Evolutionary conservation across 257 asterid species (phyloP), one percentile per base, ranked within the genome.

Genomic region (Cinchona pubescens): DNA sequence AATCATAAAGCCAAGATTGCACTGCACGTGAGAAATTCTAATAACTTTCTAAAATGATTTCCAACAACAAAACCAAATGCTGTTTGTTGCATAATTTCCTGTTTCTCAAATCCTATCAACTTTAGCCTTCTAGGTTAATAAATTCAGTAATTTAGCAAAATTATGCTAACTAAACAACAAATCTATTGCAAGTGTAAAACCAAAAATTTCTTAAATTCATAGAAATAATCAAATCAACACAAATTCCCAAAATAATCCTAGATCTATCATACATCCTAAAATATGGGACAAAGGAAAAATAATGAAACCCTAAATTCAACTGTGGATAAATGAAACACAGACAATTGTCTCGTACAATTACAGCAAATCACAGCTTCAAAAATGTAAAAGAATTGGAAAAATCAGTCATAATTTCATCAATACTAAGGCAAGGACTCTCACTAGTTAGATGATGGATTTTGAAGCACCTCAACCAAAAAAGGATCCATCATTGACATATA

Each of bases 361-460:
- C 59, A 67, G n/a, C 51, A 49, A 49, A 49, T 19, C 1, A 1
- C 4, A 25, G 15, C 64, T 65, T 42, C 7, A 25, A 66, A 62
- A 34, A n/a, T n/a, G n/a, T n/a, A n/a, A n/a, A n/a, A n/a, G n/a
- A n/a, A n/a, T n/a, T n/a, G n/a, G n/a, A n/a, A n/a, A n/a, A n/a
- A n/a, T n/a, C n/a, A n/a, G n/a, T n/a, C n/a, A n/a, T n/a, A n/a
- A n/a, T n/a, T n/a, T n/a, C n/a, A n/a, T n/a, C n/a, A 72, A 48
- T 1, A 38, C 45, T 16, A 29, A 60, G 71, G 25, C 4, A 45
- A 61, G 34, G 23, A 27, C 66, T 73, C 96, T 81, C 65, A 94
- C 99, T 89, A 30, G 98, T 92, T 55, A 94, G 75, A 67, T 98
- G 98, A 84, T 94, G 99, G 96, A 89, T 90, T 92, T 75, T 95